phyloP scores from a whole-genome alignment of 148 eudicot species.

The Camellia granthamiana region DNA sequence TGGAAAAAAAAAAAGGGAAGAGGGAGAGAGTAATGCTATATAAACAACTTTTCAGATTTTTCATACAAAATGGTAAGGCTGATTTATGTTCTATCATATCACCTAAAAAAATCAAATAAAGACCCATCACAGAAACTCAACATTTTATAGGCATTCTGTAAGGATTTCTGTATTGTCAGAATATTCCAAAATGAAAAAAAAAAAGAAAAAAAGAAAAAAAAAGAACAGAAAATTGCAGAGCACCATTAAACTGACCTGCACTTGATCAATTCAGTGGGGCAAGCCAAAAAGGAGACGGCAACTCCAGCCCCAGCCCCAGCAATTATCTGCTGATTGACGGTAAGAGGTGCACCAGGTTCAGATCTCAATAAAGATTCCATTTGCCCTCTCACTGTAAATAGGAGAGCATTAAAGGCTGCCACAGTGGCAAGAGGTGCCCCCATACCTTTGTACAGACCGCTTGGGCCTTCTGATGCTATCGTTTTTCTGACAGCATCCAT shows the following conservation, averaged over 20 bases:
- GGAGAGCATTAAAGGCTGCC: constrained; percentile 85
- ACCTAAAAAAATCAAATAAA: background rate
- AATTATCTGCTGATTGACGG: constrained; percentile 68
- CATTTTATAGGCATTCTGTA: background rate
- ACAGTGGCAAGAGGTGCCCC: constrained; percentile 99
- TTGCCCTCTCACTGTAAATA: constrained; percentile 87
- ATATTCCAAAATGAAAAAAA: background rate
- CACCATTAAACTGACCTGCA: constrained; percentile 58
- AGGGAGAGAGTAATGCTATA: no score
- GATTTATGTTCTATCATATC: background rate
- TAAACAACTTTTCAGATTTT: no score
- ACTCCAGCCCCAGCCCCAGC: constrained; percentile 91
- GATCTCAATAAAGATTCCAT: constrained; percentile 70
- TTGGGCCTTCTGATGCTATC: constrained; percentile 80
- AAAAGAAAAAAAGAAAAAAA: background rate
- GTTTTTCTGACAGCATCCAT: constrained; percentile 89
- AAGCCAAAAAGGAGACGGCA: constrained; percentile 83
- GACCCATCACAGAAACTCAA: background rate
- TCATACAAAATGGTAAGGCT: background rate
- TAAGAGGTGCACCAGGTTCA: constrained; percentile 67
- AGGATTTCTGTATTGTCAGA: background rate
- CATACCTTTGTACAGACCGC: constrained; percentile 93
- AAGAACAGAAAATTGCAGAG: background rate
- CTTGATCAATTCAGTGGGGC: constrained; percentile 91
- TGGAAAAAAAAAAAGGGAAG: background rate